Base-by-base conservation (phyloP, 345 rosid species). In the Bruguiera parviflora region DNA sequence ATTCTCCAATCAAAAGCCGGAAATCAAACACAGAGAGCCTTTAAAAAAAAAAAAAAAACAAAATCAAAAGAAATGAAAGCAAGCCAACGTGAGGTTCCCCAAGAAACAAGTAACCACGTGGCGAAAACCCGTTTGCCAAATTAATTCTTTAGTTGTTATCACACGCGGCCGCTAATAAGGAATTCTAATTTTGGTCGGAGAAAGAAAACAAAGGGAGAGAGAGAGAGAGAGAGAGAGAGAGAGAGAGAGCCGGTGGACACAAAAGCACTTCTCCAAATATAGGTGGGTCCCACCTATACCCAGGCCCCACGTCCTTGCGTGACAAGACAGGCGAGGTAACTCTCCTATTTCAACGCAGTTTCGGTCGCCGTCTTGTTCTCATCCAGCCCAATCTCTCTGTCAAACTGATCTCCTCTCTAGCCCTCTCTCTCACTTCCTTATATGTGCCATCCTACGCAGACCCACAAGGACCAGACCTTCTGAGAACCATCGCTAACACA, bases 331-430 rank as follows among this genome's bases (percentile, higher is more conserved):
- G 47, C 43, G 19, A 55, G 24, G 27, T 20, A 7, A 53, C 53
- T 13, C 63, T 47, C 69, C 69, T 29, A 46, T 57, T 71, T 56
- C 69, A 64, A 56, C 63, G 47, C 74, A 56, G 21, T 62, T 53
- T 58, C 63, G 37, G 13, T 52, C n/a, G 16, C 11, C 25, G 52
- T 11, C 29, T 11, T 4, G 29, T 10, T 3, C 6, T 8, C 8
- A n/a, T 24, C 32, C 47, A n/a, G 2, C 16, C 53, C 33, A 0
- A 4, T n/a, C 3, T 52, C 55, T 22, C 11, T 46, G 25, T 20
- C 49, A 7, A 1, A 5, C 8, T 0, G 3, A 3, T 8, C 0
- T 21, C 5, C 1, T 47, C 16, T 19, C 49, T 21, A 4, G 3
- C 47, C n/a, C n/a, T 11, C 16, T 13, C 49, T 37, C 10, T 43